phyloP scores from a whole-genome alignment of 345 rosid species.

The Rhizophora mangle region DNA sequence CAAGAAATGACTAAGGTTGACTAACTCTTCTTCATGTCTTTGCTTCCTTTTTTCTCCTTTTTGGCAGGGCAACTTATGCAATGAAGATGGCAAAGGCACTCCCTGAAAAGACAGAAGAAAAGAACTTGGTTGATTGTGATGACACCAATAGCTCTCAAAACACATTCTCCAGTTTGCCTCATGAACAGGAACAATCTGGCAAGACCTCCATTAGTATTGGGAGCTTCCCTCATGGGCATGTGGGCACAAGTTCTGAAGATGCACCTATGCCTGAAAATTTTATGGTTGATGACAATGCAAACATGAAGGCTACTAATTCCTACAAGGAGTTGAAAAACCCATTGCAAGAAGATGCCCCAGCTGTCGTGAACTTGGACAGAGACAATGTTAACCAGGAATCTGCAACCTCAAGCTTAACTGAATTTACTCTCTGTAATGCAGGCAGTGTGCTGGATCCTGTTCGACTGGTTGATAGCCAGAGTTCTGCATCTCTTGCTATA shows the following conservation, averaged over 20 bases:
- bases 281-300: slow-evolving; percentile 47
- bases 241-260: slow-evolving; percentile 85
- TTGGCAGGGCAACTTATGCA: slow-evolving; percentile 81
- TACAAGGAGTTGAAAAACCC: slow-evolving; percentile 51
- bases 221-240: slow-evolving; percentile 87
- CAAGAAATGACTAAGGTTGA: too few relatives aligned
- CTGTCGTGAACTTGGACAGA: slow-evolving; percentile 42
- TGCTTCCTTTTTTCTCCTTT: not conserved
- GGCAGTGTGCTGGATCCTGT: slow-evolving; percentile 35
- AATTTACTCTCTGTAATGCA: slow-evolving; percentile 35
- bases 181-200: slow-evolving; percentile 70
- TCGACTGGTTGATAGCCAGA: slow-evolving; percentile 59
- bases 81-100: slow-evolving; percentile 81
- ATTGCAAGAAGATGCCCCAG: slow-evolving; percentile 41
- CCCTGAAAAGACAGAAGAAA: slow-evolving; percentile 71
- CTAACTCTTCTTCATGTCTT: too few relatives aligned
- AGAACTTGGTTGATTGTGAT: slow-evolving; percentile 70
- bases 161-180: slow-evolving; percentile 80
- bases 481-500: slow-evolving; percentile 54
- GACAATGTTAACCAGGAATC: slow-evolving; percentile 48
- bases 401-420: slow-evolving; percentile 55
- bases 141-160: slow-evolving; percentile 76
- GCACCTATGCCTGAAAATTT: slow-evolving; percentile 40
- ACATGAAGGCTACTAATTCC: slow-evolving; percentile 33
- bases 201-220: slow-evolving; percentile 83